Base-by-base conservation (phyloP, 495 filamentous ascomycete species). In the Penicillium egyptiacum region DNA sequence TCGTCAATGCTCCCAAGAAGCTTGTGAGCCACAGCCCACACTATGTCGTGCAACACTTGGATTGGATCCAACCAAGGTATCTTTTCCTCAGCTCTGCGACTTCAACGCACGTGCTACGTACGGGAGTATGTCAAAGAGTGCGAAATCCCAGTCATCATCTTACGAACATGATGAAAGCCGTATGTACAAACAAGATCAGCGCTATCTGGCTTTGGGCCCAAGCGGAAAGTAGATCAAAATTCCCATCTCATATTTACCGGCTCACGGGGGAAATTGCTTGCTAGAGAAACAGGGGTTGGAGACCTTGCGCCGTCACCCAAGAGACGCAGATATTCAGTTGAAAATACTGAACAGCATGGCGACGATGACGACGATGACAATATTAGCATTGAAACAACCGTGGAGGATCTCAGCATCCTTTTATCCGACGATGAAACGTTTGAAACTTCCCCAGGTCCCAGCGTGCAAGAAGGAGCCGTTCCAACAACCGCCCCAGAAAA, bases 1-100 rank as follows among this genome's bases (percentile, higher is more conserved):
- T 98, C 50, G 86, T 96, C 62, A 96, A 96, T 63, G 78, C 77
- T 0, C 83, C 90, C 0, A 30, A 73, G 0, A 61, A 88, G 48
- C 96, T 89, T 61, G 67, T 79, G 22, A 77, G 71, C 43, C 57
- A 1, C 1, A 33, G 4, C 0, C 88, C 86, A 0, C 81, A 86
- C 67, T 85, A 88, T 31, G 93, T 96, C 16, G 87, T 98, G 2
- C 67, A 79, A 5, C 79, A 90, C 33, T 73, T 88, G 14, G 88
- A 95, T 59, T 98, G 93, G 93, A 92, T 95, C 56, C 92, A 96
- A 64, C 88, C 89, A 22, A 80, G 93, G 55, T 98, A 96, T 70
- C 77, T 98, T 3, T 92, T 96, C 60, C 84, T 95, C 51, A 61
- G 61, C 43, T 57, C 25, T 41, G 46, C 2, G 35, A n/a, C 31